Percentiles rank a stretch among this genome's conserved stretches.
Conservation (phyloP, 2,329 filamentous ascomycete species). For the Aspergillus oerlinghausenensis region DNA sequence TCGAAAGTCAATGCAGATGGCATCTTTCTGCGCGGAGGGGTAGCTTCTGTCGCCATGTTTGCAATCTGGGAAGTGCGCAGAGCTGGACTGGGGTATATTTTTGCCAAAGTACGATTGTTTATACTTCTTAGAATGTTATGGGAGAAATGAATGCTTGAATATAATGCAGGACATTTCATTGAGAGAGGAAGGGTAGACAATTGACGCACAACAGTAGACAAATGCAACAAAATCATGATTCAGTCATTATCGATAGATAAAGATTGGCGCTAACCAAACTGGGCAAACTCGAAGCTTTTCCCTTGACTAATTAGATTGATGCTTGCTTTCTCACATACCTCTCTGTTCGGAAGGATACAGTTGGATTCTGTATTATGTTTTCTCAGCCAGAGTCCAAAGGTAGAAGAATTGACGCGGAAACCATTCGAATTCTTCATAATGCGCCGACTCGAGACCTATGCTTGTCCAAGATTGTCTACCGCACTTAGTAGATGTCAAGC, state of each 20-base stretch:
- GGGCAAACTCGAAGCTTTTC: background rate
- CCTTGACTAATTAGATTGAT: background rate
- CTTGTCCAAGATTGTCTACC: too few species aligned
- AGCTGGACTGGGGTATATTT: background rate
- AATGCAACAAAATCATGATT: background rate
- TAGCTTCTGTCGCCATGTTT: conserved; percentile 26
- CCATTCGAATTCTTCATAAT: too few species aligned
- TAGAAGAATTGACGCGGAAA: too few species aligned
- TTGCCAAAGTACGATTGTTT: background rate
- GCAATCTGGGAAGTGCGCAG: conserved; percentile 14
- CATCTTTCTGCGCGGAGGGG: conserved; percentile 29
- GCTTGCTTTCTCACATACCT: too few species aligned
- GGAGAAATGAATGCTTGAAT: background rate
- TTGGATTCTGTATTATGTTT: too few species aligned
- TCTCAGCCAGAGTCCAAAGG: too few species aligned
- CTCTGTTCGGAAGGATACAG: too few species aligned
- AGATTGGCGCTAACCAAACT: conserved; percentile 1
- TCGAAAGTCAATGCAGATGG: conserved; percentile 71
- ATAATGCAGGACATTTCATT: background rate
- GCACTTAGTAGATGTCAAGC: too few species aligned
- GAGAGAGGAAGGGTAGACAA: background rate
- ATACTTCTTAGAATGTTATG: background rate
- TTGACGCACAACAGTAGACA: background rate
- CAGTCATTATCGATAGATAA: background rate
- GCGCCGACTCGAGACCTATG: too few species aligned